Conservation (phyloP, 31 red algal species). For the Porphyra umbilicalis region DNA sequence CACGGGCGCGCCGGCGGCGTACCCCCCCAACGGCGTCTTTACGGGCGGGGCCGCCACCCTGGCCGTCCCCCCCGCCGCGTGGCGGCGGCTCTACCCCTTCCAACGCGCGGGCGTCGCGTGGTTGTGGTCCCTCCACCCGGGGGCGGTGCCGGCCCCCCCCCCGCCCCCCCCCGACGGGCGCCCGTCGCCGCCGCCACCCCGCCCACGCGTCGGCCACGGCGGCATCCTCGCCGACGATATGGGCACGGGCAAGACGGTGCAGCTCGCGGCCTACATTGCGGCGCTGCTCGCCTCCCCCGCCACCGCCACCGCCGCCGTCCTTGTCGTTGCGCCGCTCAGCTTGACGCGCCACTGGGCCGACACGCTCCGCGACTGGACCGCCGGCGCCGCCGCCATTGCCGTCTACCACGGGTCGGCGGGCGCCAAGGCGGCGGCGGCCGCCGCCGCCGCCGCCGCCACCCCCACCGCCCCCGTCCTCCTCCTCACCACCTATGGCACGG, state of each 20-base stretch:
- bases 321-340: not conserved
- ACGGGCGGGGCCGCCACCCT: not conserved
- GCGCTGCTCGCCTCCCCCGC: not conserved
- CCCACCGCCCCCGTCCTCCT: slow-evolving; percentile 2
- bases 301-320: not conserved
- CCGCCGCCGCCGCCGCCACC: not conserved
- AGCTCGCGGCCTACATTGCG: not conserved
- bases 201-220: not conserved
- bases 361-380: not conserved
- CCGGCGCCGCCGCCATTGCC: not conserved
- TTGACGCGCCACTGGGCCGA: not conserved
- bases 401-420: not conserved
- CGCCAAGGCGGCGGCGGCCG: not conserved
- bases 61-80: not conserved
- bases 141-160: not conserved
- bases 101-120: not conserved
- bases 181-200: not conserved
- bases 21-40: not conserved
- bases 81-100: not conserved
- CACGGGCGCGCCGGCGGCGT: not conserved
- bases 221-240: slow-evolving; percentile 75
- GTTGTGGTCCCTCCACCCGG: not conserved
- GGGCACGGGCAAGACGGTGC: slow-evolving; percentile 73
- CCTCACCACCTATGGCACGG: slow-evolving; percentile 43
- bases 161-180: too few species aligned